These are phyloP conservation scores for Tolypocladium album DNA, from an alignment of 2,329 filamentous ascomycete genomes.

Conservation along the genomic window DNA sequence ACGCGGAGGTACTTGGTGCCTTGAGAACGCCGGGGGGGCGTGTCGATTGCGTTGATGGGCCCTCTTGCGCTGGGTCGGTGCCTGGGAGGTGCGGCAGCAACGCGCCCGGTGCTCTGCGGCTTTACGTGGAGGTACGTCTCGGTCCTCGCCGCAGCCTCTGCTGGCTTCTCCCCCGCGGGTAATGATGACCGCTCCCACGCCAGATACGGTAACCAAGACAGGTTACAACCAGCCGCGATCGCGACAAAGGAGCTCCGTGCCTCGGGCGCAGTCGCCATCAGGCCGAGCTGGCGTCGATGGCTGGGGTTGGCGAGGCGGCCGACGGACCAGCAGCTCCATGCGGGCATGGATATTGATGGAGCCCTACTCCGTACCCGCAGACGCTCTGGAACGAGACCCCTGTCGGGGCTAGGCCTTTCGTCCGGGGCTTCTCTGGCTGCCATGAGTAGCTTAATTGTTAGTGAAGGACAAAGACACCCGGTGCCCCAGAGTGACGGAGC, in stretches of 20 bases:
- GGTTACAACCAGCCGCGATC: background rate
- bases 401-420: constrained; percentile 1
- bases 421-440: background rate
- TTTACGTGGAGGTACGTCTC: background rate
- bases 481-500: too few relatives aligned
- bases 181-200: background rate
- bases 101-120: background rate
- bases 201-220: too few relatives aligned
- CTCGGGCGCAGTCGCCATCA: too few relatives aligned
- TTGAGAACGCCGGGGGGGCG: background rate
- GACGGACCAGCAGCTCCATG: background rate
- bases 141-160: background rate
- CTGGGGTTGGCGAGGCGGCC: background rate
- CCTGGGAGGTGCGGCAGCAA: background rate
- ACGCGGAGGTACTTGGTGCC: background rate
- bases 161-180: background rate
- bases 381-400: constrained; percentile 4
- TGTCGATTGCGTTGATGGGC: background rate
- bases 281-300: background rate
- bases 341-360: background rate
- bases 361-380: too few relatives aligned
- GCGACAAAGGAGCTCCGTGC: too few relatives aligned
- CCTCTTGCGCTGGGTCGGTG: background rate
- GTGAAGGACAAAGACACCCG: background rate
- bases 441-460: constrained; percentile 5